Evolutionary conservation across 192 early-diverging fungal species (phyloP).

Genomic region (Dissophora globulifera): DNA sequence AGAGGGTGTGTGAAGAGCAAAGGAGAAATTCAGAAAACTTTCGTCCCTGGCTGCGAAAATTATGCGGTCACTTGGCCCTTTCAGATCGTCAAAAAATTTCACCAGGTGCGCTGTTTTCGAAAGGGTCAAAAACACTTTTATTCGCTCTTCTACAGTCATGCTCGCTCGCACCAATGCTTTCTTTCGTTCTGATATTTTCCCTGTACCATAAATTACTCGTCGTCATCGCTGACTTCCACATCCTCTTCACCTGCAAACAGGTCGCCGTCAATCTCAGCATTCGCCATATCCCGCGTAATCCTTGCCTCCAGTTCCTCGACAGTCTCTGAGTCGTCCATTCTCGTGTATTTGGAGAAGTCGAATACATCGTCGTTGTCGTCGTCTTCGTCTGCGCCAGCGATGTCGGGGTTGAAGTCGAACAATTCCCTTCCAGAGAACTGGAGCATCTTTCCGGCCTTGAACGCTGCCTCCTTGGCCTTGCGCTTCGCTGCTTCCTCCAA

Average conservation of each 20-base stretch:
- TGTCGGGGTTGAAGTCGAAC: constrained; percentile 97
- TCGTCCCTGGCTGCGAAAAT: too few relatives aligned
- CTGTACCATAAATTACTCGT: constrained; percentile 35
- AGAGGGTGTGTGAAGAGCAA: not conserved
- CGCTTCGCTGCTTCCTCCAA: constrained; percentile 71
- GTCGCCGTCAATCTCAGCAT: constrained; percentile 63
- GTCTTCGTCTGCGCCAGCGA: constrained; percentile 78
- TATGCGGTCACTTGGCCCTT: too few relatives aligned
- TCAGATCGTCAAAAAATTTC: too few relatives aligned
- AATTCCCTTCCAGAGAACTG: constrained; percentile 97
- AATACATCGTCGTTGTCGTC: constrained; percentile 83
- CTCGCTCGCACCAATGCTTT: too few relatives aligned
- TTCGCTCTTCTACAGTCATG: too few relatives aligned
- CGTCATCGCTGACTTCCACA: constrained; percentile 74
- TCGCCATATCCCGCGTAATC: constrained; percentile 36
- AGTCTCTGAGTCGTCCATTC: constrained; percentile 67
- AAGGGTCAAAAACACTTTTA: too few relatives aligned
- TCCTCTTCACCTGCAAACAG: constrained; percentile 75
- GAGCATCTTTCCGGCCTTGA: constrained; percentile 86
- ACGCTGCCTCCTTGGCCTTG: constrained; percentile 85
- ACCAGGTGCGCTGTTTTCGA: too few relatives aligned
- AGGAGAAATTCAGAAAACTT: too few relatives aligned
- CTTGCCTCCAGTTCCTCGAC: constrained; percentile 48
- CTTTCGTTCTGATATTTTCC: not conserved
- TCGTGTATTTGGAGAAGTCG: constrained; percentile 79